These are phyloP conservation scores for Rhodamnia rubescens DNA, from an alignment of 345 rosid genomes.

Conservation along the genomic window DNA sequence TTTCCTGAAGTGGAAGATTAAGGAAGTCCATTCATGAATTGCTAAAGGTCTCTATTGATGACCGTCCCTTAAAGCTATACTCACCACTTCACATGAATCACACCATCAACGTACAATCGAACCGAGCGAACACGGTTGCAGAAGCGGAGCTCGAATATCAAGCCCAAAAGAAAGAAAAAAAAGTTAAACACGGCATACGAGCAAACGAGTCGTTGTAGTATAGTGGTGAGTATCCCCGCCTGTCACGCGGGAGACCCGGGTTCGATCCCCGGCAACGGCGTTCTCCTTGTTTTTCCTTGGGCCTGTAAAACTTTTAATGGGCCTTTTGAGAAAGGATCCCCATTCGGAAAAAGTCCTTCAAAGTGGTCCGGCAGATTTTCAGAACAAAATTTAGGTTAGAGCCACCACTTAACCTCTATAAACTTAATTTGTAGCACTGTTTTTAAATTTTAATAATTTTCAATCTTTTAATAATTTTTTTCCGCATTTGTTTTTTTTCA, in stretches of 20 bases:
- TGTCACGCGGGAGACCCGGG: conserved; percentile 94
- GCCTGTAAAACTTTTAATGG: neutral
- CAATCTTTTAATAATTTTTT: no score
- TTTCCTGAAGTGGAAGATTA: neutral
- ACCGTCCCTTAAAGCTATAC: neutral
- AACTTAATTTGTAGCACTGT: no score
- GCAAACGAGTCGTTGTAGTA: conserved; percentile 53
- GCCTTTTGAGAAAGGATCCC: neutral
- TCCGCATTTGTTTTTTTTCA: no score
- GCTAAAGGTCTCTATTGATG: neutral
- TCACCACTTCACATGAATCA: neutral
- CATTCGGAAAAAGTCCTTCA: no score
- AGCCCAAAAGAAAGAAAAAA: rapidly evolving
- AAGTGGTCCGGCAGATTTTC: neutral
- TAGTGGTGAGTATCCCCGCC: conserved; percentile 92
- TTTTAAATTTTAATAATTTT: no score
- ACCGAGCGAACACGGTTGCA: neutral
- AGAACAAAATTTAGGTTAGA: neutral
- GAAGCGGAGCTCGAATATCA: rapidly evolving
- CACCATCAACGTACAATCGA: neutral
- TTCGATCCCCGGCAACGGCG: conserved; percentile 98
- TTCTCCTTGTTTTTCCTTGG: neutral
- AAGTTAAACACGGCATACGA: rapidly evolving
- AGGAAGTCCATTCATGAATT: neutral
- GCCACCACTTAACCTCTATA: neutral